Percentiles rank a stretch among this genome's conserved stretches.
Evolutionary conservation across 2,329 filamentous ascomycete genomes (phyloP).

Genomic region (Metarhizium anisopliae): DNA sequence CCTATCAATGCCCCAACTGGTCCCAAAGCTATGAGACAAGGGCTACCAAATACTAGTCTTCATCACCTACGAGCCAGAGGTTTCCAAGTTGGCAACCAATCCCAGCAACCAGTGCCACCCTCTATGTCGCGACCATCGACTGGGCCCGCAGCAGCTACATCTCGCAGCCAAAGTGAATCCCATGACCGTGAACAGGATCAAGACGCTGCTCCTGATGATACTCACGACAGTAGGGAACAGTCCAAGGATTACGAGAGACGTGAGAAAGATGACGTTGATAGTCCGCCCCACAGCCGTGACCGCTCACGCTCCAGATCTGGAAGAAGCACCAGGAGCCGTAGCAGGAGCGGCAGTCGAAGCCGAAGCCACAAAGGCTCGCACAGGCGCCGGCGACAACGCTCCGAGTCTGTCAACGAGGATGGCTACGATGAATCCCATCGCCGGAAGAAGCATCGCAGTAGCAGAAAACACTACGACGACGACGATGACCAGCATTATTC

Average conservation of each 20-base stretch:
- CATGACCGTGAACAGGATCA: constrained; percentile 27
- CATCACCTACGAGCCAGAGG: constrained; percentile 52
- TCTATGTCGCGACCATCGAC: constrained; percentile 5
- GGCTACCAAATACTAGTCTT: constrained; percentile 72
- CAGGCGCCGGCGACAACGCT: constrained; percentile 46
- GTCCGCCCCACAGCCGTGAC: constrained; percentile 8
- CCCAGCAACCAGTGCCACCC: constrained; percentile 19
- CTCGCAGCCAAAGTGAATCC: constrained; percentile 39
- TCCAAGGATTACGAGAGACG: constrained; percentile 15
- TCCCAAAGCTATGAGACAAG: constrained; percentile 89
- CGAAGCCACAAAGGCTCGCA: constrained; percentile 34
- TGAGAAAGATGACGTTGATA: constrained; percentile 14
- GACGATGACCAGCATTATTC: constrained; percentile 37
- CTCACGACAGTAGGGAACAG: constrained; percentile 21
- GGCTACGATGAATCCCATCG: constrained; percentile 37
- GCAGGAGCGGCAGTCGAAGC: constrained; percentile 15
- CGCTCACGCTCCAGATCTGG: constrained; percentile 26
- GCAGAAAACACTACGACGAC: constrained; percentile 32
- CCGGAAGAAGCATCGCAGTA: constrained; percentile 40
- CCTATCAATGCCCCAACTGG: constrained; percentile 76
- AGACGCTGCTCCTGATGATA: constrained; percentile 12
- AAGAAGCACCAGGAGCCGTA: constrained; percentile 21
- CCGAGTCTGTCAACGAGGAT: constrained; percentile 39
- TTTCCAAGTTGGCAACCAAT: constrained; percentile 35
- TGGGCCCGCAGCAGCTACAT: constrained; percentile 5